Percentiles rank a stretch among this genome's conserved stretches.
phyloP scores from a whole-genome alignment of 2,329 filamentous ascomycete species.

The Hypoxylon sp. region DNA sequence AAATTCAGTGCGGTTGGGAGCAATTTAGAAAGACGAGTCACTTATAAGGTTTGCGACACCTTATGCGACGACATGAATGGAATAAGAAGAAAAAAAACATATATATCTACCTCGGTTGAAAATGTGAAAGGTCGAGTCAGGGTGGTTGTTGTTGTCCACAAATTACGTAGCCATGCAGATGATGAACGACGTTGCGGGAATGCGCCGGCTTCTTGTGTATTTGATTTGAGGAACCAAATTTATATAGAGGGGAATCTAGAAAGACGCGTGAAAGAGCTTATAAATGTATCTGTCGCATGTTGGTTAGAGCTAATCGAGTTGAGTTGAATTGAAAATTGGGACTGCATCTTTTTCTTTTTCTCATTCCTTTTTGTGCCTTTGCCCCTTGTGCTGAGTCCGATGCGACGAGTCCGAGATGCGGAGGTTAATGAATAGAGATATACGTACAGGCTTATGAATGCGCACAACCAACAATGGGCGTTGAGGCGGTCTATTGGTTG shows the following conservation, averaged over 20 bases:
- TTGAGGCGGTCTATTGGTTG: slow-evolving; percentile 29
- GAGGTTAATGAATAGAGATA: slow-evolving; percentile 32
- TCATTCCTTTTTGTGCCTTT: slow-evolving; percentile 38
- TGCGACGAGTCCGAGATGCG: slow-evolving; percentile 36
- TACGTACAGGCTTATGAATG: slow-evolving; percentile 39
- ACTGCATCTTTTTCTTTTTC: slow-evolving; percentile 22
- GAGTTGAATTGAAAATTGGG: slow-evolving; percentile 17
- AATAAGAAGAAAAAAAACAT: slow-evolving; percentile 10
- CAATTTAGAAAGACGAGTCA: neutral
- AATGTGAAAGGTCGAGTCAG: slow-evolving; percentile 18
- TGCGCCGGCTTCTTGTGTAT: slow-evolving; percentile 31
- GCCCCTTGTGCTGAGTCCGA: slow-evolving; percentile 34
- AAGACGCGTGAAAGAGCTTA: slow-evolving; percentile 23
- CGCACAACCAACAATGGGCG: slow-evolving; percentile 36
- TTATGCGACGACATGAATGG: slow-evolving; percentile 11
- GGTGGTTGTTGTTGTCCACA: slow-evolving; percentile 34
- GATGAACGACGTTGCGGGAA: slow-evolving; percentile 33
- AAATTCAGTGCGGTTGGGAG: slow-evolving; percentile 14
- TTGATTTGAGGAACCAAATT: slow-evolving; percentile 17
- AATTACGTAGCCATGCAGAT: slow-evolving; percentile 46
- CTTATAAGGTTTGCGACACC: slow-evolving; percentile 4
- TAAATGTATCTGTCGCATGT: slow-evolving; percentile 28
- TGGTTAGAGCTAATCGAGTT: slow-evolving; percentile 29
- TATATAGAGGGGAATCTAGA: slow-evolving; percentile 19
- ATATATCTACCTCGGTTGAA: slow-evolving; percentile 38